Evolutionary conservation across 345 rosid genomes (phyloP).

Genomic region (Eutrema japonicum): DNA sequence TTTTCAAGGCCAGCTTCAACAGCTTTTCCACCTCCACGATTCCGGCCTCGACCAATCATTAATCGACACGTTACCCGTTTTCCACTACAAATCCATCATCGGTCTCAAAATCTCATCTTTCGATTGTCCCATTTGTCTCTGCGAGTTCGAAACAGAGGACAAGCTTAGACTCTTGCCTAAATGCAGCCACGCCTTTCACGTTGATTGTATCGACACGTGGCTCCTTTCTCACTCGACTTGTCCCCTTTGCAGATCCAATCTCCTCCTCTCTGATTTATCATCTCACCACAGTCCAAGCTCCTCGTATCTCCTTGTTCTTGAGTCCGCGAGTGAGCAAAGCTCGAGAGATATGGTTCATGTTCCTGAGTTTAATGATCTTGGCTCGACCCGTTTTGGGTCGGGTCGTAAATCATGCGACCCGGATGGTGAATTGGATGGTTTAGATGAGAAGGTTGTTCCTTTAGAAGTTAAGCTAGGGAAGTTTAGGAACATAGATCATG

Average conservation of each 20-base stretch:
- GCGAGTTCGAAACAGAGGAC: conserved; percentile 45
- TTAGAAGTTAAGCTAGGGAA: conserved; percentile 77
- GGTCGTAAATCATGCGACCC: conserved; percentile 41
- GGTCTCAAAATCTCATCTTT: conserved; percentile 67
- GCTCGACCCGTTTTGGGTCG: conserved; percentile 53
- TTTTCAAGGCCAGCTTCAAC: conserved; percentile 93
- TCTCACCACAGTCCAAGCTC: conserved; percentile 49
- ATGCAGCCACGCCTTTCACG: conserved; percentile 77
- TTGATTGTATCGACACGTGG: conserved; percentile 74
- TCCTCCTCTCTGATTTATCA: conserved; percentile 66
- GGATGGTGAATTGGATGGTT: conserved; percentile 43
- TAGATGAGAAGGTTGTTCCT: conserved; percentile 68
- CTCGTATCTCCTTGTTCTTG: conserved; percentile 77
- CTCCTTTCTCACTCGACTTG: conserved; percentile 61
- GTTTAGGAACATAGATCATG: conserved; percentile 55
- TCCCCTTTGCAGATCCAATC: conserved; percentile 72
- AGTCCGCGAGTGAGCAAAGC: conserved; percentile 73
- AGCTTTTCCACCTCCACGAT: conserved; percentile 91
- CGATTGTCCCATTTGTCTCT: conserved; percentile 70
- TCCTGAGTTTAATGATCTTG: conserved; percentile 32
- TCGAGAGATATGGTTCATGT: conserved; percentile 71
- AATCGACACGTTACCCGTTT: conserved; percentile 74
- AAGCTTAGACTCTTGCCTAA: conserved; percentile 62
- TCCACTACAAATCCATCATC: conserved; percentile 60
- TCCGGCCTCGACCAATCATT: conserved; percentile 73